phyloP scores from a whole-genome alignment of 345 rosid genomes.

The Euphorbia pulcherrima region DNA sequence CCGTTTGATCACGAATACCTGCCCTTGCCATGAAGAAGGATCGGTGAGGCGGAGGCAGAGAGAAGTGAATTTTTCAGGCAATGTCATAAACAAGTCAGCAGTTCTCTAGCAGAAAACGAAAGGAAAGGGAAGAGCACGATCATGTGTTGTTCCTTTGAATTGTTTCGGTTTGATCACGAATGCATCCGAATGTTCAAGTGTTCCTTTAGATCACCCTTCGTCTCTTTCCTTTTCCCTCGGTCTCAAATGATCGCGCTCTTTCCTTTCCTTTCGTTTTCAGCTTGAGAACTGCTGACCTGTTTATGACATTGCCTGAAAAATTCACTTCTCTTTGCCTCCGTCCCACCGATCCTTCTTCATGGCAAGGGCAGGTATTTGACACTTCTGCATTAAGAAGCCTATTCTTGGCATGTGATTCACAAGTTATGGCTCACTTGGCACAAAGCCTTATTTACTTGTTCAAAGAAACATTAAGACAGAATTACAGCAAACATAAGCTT shows the following conservation, averaged over 20 bases:
- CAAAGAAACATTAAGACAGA: not conserved
- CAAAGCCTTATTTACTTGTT: not conserved
- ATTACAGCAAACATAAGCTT: not conserved
- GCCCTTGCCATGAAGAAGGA: not conserved
- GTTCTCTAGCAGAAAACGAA: not conserved
- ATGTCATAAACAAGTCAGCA: not conserved
- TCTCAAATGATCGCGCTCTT: conserved; percentile 8
- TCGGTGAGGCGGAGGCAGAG: not conserved
- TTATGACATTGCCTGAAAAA: not conserved
- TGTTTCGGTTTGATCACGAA: too few relatives aligned
- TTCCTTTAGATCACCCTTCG: too few relatives aligned
- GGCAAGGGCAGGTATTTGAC: conserved; percentile 1
- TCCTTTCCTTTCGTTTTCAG: conserved; percentile 7
- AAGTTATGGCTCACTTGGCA: conserved; percentile 18
- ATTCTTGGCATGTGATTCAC: conserved; percentile 9
- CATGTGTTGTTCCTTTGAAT: too few relatives aligned
- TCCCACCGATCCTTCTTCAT: not conserved
- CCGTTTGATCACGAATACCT: not conserved
- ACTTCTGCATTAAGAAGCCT: conserved; percentile 7
- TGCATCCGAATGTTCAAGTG: too few relatives aligned
- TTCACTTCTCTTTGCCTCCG: not conserved
- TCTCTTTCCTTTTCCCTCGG: not conserved
- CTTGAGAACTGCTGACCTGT: not conserved
- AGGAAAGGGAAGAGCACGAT: conserved; percentile 2
- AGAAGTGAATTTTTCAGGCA: not conserved